phyloP scores from a whole-genome alignment of 2,329 filamentous ascomycete species.

The Myotisia sp. region DNA sequence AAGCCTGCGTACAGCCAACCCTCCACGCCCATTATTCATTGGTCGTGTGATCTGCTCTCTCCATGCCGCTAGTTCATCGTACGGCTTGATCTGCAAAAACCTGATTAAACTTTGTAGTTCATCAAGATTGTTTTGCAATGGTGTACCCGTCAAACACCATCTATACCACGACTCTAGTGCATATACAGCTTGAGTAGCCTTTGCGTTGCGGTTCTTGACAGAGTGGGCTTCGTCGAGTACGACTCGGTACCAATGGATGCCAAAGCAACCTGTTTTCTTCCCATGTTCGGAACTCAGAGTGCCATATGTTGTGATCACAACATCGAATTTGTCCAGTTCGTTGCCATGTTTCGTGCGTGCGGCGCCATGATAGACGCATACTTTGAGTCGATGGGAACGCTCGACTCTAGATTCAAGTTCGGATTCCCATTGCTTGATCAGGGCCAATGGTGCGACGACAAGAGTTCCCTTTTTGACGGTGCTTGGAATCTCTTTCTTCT shows the following conservation, averaged over 20 bases:
- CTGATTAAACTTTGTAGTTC: slow-evolving; percentile 87
- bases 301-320: slow-evolving; percentile 95
- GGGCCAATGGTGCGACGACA: slow-evolving; percentile 78
- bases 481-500: slow-evolving; percentile 48
- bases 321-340: slow-evolving; percentile 72
- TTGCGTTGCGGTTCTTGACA: slow-evolving; percentile 96
- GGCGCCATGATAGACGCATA: slow-evolving; percentile 82
- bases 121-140: slow-evolving; percentile 96
- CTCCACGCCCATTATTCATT: slow-evolving; percentile 78
- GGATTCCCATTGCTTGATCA: slow-evolving; percentile 94
- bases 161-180: slow-evolving; percentile 73
- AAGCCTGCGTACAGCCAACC: slow-evolving; percentile 73
- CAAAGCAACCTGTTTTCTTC: slow-evolving; percentile 70
- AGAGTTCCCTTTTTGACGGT: slow-evolving; percentile 65
- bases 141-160: slow-evolving; percentile 93
- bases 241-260: slow-evolving; percentile 84
- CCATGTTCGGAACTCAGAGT: slow-evolving; percentile 78
- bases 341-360: slow-evolving; percentile 64
- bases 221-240: slow-evolving; percentile 95
- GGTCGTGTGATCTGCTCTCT: slow-evolving; percentile 80
- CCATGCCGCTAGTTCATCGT: slow-evolving; percentile 74
- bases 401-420: slow-evolving; percentile 77
- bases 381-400: slow-evolving; percentile 54
- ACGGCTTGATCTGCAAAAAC: slow-evolving; percentile 84
- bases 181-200: slow-evolving; percentile 84